Evolutionary conservation across 2,329 filamentous ascomycete genomes (phyloP).

Genomic region (Diaporthe sp.): DNA sequence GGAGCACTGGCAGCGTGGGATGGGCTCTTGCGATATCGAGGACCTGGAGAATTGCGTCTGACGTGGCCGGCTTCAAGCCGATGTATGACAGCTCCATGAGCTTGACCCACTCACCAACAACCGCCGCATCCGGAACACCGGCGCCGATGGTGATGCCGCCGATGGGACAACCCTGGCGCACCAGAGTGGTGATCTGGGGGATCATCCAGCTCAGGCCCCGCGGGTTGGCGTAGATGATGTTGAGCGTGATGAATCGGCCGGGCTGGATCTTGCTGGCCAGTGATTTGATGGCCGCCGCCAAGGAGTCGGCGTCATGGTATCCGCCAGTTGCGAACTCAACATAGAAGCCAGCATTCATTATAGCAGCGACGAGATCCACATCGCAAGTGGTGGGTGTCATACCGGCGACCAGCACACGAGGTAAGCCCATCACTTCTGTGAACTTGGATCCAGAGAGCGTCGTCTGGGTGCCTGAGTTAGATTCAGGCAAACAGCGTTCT

Average conservation of each 20-base stretch:
- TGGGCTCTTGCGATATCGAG: conserved; percentile 58
- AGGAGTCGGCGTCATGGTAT: conserved; percentile 56
- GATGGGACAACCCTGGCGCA: conserved; percentile 53
- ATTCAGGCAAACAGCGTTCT: conserved; percentile 95
- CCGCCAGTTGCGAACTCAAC: conserved; percentile 54
- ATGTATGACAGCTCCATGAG: conserved; percentile 56
- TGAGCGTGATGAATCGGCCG: conserved; percentile 62
- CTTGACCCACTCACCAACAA: conserved; percentile 57
- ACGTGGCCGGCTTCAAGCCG: conserved; percentile 58
- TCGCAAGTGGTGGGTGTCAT: conserved; percentile 59
- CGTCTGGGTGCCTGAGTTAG: conserved; percentile 46
- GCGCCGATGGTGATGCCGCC: conserved; percentile 59
- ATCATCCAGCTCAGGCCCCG: conserved; percentile 64
- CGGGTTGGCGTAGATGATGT: conserved; percentile 64
- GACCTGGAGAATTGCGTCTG: conserved; percentile 54
- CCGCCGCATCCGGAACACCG: conserved; percentile 57
- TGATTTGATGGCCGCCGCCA: conserved; percentile 56
- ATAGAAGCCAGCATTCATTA: conserved; percentile 60
- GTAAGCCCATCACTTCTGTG: conserved; percentile 56
- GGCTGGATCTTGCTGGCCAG: conserved; percentile 54
- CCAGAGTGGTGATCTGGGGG: conserved; percentile 48
- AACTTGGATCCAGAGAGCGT: conserved; percentile 42
- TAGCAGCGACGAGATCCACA: conserved; percentile 62
- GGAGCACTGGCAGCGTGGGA: conserved; percentile 54
- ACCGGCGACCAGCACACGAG: conserved; percentile 58